phyloP scores from a whole-genome alignment of 306 rosid species.

The Dryas alaskensis region DNA sequence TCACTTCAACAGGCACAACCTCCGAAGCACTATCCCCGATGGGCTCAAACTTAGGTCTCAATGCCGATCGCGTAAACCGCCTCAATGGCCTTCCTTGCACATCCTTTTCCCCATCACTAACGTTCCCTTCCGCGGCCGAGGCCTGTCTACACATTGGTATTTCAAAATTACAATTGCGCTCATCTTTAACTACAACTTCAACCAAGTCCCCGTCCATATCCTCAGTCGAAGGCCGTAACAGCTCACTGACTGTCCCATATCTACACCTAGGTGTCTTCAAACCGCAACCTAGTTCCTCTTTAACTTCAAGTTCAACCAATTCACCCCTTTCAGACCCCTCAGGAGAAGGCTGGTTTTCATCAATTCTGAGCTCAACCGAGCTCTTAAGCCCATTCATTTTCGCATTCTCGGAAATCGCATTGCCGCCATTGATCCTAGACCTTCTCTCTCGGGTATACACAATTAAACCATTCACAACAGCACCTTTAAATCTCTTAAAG shows the following conservation, averaged over 20 bases:
- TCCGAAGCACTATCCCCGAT: constrained; percentile 16
- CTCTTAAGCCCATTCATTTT: constrained; percentile 20
- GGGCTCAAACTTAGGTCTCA: constrained; percentile 32
- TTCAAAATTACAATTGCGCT: constrained; percentile 1
- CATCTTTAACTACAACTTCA: constrained; percentile 15
- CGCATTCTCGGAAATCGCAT: constrained; percentile 28
- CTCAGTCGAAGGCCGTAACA: constrained; percentile 1
- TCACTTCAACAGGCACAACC: constrained; percentile 21
- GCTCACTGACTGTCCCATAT: constrained; percentile 19
- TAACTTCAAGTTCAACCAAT: constrained; percentile 25
- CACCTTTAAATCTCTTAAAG: constrained; percentile 38
- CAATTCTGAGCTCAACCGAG: constrained; percentile 12
- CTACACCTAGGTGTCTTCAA: constrained; percentile 16
- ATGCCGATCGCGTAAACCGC: constrained; percentile 49
- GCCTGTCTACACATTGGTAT: not conserved
- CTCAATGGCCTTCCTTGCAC: constrained; percentile 25
- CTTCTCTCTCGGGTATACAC: constrained; percentile 71
- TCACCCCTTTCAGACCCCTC: constrained; percentile 7
- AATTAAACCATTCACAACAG: constrained; percentile 61
- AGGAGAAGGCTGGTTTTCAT: constrained; percentile 8
- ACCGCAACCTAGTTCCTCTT: constrained; percentile 8
- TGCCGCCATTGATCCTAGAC: constrained; percentile 29
- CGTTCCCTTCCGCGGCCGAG: not conserved
- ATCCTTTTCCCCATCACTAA: constrained; percentile 13
- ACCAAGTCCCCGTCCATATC: constrained; percentile 16